These are phyloP conservation scores for Heterobasidion parviporum DNA, from an alignment of 1,284 basidiomycete species.

Conservation along the genomic window DNA sequence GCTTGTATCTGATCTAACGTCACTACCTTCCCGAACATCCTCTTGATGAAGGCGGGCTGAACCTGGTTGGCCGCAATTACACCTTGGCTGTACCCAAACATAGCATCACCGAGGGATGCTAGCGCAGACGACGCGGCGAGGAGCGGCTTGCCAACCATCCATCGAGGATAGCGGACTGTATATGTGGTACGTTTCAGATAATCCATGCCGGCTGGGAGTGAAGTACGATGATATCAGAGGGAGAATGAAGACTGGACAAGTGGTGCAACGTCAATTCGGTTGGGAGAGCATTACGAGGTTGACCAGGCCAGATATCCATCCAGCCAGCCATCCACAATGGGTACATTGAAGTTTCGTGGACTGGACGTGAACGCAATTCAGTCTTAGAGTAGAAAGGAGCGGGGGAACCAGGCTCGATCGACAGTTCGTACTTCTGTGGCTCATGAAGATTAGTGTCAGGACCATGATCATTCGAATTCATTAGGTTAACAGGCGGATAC, in stretches of 20 bases:
- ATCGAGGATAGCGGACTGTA: conserved; percentile 38
- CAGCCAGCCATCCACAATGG: too few relatives aligned
- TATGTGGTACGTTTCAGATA: conserved; percentile 24
- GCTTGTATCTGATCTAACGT: conserved; percentile 33
- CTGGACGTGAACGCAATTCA: too few relatives aligned
- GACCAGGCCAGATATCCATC: too few relatives aligned
- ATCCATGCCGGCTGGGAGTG: conserved; percentile 1
- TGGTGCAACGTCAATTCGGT: background rate
- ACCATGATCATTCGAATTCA: too few relatives aligned
- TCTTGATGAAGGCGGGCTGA: conserved; percentile 40
- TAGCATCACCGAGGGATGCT: conserved; percentile 45
- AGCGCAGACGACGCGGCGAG: conserved; percentile 41
- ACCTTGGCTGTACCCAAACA: conserved; percentile 49
- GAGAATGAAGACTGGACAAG: background rate
- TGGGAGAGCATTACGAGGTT: too few relatives aligned
- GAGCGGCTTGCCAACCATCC: conserved; percentile 42
- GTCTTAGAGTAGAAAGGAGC: too few relatives aligned
- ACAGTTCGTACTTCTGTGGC: too few relatives aligned
- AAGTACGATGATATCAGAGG: conserved; percentile 2
- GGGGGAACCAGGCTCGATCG: too few relatives aligned
- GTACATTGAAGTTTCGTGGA: too few relatives aligned
- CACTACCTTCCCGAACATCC: conserved; percentile 36
- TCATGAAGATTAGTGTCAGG: too few relatives aligned
- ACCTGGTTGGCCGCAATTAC: conserved; percentile 43
- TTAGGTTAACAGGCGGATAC: too few relatives aligned